Base-by-base conservation (phyloP, 805 yeast genomes). In the Kluyveromyces aestuarii region DNA sequence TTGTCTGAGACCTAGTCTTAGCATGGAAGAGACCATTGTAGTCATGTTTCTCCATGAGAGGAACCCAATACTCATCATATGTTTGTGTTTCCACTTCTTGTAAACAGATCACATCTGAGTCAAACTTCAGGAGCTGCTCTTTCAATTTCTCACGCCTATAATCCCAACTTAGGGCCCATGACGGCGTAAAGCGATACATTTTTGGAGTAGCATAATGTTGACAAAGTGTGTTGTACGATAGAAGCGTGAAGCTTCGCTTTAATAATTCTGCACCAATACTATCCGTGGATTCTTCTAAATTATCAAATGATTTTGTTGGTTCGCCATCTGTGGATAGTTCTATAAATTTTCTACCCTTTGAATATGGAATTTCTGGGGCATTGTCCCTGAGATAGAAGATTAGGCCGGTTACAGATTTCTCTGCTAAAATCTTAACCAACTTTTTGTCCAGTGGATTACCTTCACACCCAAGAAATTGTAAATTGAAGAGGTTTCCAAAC, bases 131-230 rank as follows among this genome's bases (percentile, higher is more conserved):
- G 14, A 93, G 75, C 64, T 93, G 96, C 52, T 84, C 80, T 49
- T 81, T 80, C 54, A 93, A 74, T 39, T 79, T 72, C 52, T 85
- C 82, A 60, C 84, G 79, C 67, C 99, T 84, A 68, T 83, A 89
- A 11, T 85, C 85, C 98, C 98, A 91, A 47, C 81, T 80, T 53
- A 93, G 75, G 2, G 98, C 99, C 98, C 99, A 93, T 1, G 95
- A 80, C 19, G 98, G 98, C 1, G 98, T 89, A 63, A 87, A 91
- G 59, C 86, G 91, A 67, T 87, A 93, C 84, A 91, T 76, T 63
- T 81, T 84, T 18, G 93, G 77, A 3, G 96, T 88, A 2, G 98
- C 97, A 70, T 91, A 91, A 64, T 86, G 93, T 64, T 91, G 98
- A 67, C 99, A 93, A 63, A 93, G 73, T 2, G 95, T 87, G 69